Evolutionary conservation across 306 rosid genomes (phyloP).

Genomic region (Fagus crenata): DNA sequence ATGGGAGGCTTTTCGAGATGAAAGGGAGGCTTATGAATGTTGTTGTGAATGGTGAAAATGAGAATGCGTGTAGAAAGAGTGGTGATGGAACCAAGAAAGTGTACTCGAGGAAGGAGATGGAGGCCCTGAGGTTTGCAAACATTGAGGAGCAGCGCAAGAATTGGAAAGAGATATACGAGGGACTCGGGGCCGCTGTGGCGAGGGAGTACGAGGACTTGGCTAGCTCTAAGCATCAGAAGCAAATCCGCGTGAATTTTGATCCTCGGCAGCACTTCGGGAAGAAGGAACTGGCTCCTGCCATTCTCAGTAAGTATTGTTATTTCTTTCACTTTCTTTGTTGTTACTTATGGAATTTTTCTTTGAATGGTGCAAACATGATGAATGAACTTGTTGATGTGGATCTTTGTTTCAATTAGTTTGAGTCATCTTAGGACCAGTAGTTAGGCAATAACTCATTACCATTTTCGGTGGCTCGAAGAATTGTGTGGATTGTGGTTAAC

Average conservation of each 20-base stretch:
- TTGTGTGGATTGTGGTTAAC: not conserved
- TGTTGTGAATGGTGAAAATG: constrained; percentile 11
- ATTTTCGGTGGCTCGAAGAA: not conserved
- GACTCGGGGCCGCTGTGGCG: constrained; percentile 48
- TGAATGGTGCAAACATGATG: not conserved
- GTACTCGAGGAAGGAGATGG: constrained; percentile 65
- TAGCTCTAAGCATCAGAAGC: constrained; percentile 38
- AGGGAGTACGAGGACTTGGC: constrained; percentile 59
- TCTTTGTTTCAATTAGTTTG: not conserved
- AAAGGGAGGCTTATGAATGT: constrained; percentile 16
- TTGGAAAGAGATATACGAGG: constrained; percentile 58
- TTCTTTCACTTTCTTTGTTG: not conserved
- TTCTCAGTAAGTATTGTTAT: constrained; percentile 40
- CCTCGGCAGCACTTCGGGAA: constrained; percentile 35
- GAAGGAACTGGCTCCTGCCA: constrained; percentile 36
- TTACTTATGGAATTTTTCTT: not conserved
- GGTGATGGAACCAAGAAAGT: constrained; percentile 31
- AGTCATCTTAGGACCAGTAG: not conserved
- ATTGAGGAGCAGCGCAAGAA: constrained; percentile 45
- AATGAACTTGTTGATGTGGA: not conserved
- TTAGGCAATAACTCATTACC: not conserved
- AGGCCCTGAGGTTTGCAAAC: constrained; percentile 60
- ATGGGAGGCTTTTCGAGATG: constrained; percentile 5
- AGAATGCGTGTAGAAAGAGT: constrained; percentile 7
- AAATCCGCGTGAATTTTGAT: constrained; percentile 23